These are phyloP conservation scores for Xylariaceae sp. DNA, from an alignment of 2,329 filamentous ascomycete species.

Conservation along the genomic window DNA sequence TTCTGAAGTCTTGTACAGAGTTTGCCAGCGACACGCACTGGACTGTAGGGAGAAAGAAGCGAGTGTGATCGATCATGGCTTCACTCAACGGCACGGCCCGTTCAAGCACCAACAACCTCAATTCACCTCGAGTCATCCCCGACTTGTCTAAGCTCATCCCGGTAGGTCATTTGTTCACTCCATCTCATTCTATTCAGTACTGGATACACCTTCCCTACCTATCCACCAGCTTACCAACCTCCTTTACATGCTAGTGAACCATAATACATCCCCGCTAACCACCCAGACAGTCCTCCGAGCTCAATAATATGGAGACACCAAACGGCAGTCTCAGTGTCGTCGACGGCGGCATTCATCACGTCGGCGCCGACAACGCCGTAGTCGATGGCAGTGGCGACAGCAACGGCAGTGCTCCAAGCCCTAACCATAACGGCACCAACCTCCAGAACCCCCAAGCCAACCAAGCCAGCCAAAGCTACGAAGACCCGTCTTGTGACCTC, in stretches of 20 bases:
- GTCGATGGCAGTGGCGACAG: not conserved
- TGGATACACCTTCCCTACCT: not conserved
- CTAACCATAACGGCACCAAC: too few species aligned
- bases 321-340: not conserved
- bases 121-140: too few species aligned
- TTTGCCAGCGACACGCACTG: too few species aligned
- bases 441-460: too few species aligned
- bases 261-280: not conserved
- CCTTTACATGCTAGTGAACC: not conserved
- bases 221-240: not conserved
- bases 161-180: too few species aligned
- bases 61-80: too few species aligned
- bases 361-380: not conserved
- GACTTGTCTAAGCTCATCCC: too few species aligned
- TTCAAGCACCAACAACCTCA: too few species aligned
- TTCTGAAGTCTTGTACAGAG: too few species aligned
- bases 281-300: not conserved
- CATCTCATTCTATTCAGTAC: not conserved
- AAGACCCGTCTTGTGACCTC: slow-evolving; percentile 25
- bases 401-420: not conserved
- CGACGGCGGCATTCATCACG: not conserved
- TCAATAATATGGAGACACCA: not conserved
- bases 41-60: too few species aligned
- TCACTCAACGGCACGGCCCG: too few species aligned
- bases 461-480: too few species aligned